Percentiles rank a stretch among this genome's conserved stretches.
Conservation (phyloP, 306 rosid genomes). For the Trifolium fragiferum region DNA sequence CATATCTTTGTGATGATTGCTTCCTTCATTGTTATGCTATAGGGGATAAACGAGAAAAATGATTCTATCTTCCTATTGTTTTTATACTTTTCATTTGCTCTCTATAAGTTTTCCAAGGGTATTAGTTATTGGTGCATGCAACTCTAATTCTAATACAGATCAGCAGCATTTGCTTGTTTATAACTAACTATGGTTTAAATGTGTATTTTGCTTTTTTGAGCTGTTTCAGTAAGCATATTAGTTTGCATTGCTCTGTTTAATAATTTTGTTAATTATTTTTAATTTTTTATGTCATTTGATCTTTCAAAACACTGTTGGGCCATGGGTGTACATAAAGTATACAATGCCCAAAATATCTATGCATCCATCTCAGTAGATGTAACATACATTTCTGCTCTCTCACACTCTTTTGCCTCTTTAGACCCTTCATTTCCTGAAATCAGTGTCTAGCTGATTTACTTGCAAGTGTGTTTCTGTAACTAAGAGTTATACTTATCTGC, state of each 20-base stretch:
- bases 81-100: slow-evolving; percentile 32
- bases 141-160: slow-evolving; percentile 8
- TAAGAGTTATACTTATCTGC: slow-evolving; percentile 43
- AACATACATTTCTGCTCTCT: slow-evolving; percentile 13
- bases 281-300: slow-evolving; percentile 21
- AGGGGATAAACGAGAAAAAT: slow-evolving; percentile 17
- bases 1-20: neutral
- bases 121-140: slow-evolving; percentile 27
- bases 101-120: slow-evolving; percentile 8
- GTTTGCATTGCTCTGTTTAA: slow-evolving; percentile 23
- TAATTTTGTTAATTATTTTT: slow-evolving; percentile 1
- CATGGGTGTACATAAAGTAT: slow-evolving; percentile 20
- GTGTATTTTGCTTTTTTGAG: slow-evolving; percentile 14
- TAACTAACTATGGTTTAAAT: slow-evolving; percentile 32
- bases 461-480: slow-evolving; percentile 24
- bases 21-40: slow-evolving; percentile 20
- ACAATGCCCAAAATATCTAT: slow-evolving; percentile 24
- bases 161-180: slow-evolving; percentile 31
- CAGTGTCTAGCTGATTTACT: slow-evolving; percentile 26
- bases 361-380: slow-evolving; percentile 26
- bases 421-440: slow-evolving; percentile 23
- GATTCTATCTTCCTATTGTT: slow-evolving; percentile 10
- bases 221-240: slow-evolving; percentile 21
- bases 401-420: neutral
- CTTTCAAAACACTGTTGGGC: slow-evolving; percentile 25